Evolutionary conservation across 2,329 filamentous ascomycete genomes (phyloP).

Genomic region (Fusarium xyrophilum): DNA sequence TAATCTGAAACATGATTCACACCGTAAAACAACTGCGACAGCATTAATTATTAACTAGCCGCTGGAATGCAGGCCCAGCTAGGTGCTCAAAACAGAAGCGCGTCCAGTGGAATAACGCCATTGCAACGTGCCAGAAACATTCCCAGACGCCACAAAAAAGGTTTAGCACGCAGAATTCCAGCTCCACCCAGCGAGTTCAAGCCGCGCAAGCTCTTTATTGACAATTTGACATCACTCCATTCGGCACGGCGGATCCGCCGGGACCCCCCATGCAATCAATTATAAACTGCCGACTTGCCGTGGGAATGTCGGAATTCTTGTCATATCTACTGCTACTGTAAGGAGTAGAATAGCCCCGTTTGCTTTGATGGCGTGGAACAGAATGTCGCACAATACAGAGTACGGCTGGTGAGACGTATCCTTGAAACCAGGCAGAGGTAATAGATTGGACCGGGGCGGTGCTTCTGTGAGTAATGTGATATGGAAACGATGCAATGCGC

Average conservation of each 20-base stretch:
- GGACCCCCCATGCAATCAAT: not conserved
- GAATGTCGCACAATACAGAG: constrained; percentile 1
- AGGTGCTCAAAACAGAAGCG: not conserved
- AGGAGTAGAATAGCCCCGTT: not conserved
- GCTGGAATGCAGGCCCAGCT: not conserved
- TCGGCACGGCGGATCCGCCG: constrained; percentile 15
- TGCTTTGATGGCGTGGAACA: constrained; percentile 1
- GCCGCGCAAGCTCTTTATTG: constrained; percentile 16
- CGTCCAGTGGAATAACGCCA: not conserved
- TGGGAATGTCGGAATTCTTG: not conserved
- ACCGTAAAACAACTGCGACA: not conserved
- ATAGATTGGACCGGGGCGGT: not conserved
- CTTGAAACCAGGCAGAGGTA: constrained; percentile 7
- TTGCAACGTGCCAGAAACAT: not conserved
- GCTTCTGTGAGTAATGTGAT: not conserved
- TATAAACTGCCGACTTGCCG: constrained; percentile 2
- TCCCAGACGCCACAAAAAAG: not conserved
- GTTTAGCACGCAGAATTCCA: not conserved
- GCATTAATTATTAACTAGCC: not conserved
- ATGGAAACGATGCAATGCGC: not conserved
- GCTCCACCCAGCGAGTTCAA: not conserved
- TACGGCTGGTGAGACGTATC: constrained; percentile 11
- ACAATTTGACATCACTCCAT: constrained; percentile 1
- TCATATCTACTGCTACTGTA: not conserved
- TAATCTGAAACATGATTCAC: constrained; percentile 15